Conservation (phyloP, 2,329 filamentous ascomycete species). For the Aspergillus unguis region DNA sequence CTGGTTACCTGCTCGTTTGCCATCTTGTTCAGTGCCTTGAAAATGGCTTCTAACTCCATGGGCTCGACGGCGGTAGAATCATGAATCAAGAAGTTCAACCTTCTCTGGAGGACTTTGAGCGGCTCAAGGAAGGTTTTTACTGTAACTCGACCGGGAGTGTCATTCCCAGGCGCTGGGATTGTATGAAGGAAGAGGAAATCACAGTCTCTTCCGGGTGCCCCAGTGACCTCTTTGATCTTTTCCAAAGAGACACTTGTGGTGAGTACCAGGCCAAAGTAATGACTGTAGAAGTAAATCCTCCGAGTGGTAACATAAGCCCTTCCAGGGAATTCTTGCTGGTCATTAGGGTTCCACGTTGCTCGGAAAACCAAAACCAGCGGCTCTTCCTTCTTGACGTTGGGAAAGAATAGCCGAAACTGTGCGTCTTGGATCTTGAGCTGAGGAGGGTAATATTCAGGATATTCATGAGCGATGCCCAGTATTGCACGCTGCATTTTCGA, state of each 20-base stretch:
- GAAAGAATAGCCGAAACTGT: slow-evolving; percentile 90
- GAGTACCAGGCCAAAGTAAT: slow-evolving; percentile 86
- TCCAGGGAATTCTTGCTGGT: slow-evolving; percentile 74
- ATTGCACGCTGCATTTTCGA: slow-evolving; percentile 35
- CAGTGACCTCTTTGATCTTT: slow-evolving; percentile 82
- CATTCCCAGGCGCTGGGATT: slow-evolving; percentile 60
- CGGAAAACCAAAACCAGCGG: slow-evolving; percentile 89
- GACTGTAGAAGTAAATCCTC: slow-evolving; percentile 93
- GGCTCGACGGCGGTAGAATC: slow-evolving; percentile 71
- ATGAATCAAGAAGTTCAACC: slow-evolving; percentile 80
- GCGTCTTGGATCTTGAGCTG: slow-evolving; percentile 83
- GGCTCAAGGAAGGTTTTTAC: slow-evolving; percentile 94
- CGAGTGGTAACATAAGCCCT: slow-evolving; percentile 83
- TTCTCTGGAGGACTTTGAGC: slow-evolving; percentile 72
- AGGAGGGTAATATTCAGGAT: slow-evolving; percentile 74
- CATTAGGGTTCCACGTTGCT: slow-evolving; percentile 79
- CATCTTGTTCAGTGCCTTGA: slow-evolving; percentile 70
- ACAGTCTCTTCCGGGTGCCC: slow-evolving; percentile 82
- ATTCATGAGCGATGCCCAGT: slow-evolving; percentile 45
- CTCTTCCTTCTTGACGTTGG: slow-evolving; percentile 70
- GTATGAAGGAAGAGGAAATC: slow-evolving; percentile 88
- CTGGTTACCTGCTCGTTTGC: slow-evolving; percentile 59
- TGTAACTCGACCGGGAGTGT: slow-evolving; percentile 69
- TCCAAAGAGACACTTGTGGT: slow-evolving; percentile 74
- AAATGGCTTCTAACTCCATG: slow-evolving; percentile 64